Conservation (phyloP, 345 rosid species). For the Erucastrum elatum region DNA sequence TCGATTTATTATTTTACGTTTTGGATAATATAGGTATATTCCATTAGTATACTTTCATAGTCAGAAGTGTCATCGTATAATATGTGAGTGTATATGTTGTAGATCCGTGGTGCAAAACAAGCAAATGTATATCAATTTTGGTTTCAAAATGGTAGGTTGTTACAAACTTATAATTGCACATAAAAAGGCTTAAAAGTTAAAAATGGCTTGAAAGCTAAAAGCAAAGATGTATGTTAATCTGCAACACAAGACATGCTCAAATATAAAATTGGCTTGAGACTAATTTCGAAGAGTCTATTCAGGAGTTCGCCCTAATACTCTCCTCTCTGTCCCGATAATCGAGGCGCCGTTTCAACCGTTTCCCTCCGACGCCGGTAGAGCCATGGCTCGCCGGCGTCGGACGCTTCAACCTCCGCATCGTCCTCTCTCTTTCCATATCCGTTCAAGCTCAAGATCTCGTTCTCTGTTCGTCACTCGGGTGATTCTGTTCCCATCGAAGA, state of each 20-base stretch:
- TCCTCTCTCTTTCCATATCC: too few species aligned
- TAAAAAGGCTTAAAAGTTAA: background rate
- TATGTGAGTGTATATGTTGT: background rate
- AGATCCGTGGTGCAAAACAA: background rate
- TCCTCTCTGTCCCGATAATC: too few species aligned
- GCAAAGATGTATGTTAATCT: conserved; percentile 15
- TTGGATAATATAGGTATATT: conserved; percentile 2
- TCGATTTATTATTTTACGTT: conserved; percentile 1
- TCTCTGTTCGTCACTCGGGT: too few species aligned
- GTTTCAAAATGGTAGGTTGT: background rate
- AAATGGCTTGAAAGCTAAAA: background rate
- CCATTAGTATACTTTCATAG: background rate
- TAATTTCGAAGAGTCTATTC: too few species aligned
- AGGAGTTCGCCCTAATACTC: too few species aligned
- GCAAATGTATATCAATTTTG: background rate
- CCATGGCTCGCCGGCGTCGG: too few species aligned
- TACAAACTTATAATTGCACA: background rate
- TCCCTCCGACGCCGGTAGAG: too few species aligned
- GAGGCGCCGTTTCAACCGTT: too few species aligned
- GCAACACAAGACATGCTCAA: conserved; percentile 15
- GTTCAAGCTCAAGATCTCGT: too few species aligned
- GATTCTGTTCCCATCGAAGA: too few species aligned
- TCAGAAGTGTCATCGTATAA: background rate
- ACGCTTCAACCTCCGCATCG: too few species aligned
- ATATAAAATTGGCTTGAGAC: too few species aligned